A percentile compares a stretch with the other conserved stretches of the same genome.
Evolutionary conservation across 371 early-diverging fungal species (phyloP).

Genomic region (Mucor racemosus): DNA sequence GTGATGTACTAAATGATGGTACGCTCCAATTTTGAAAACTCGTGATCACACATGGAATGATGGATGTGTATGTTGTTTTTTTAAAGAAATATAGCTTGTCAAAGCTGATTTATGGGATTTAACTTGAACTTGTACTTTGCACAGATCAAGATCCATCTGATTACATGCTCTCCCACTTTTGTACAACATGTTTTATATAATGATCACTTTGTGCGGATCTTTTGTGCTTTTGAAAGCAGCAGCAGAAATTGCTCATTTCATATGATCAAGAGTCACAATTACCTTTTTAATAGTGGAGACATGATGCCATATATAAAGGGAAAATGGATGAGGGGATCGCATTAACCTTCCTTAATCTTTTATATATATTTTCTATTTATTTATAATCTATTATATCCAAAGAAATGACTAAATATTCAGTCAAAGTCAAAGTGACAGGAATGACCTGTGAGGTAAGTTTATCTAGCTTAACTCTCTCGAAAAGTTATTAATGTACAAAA

Average conservation of each 20-base stretch:
- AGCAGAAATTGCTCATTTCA: constrained; percentile 25
- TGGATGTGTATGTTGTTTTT: too few species aligned
- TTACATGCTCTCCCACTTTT: too few species aligned
- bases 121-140: too few species aligned
- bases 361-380: neutral
- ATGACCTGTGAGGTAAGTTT: constrained; percentile 44
- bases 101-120: too few species aligned
- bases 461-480: neutral
- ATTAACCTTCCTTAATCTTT: constrained; percentile 4
- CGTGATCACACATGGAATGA: too few species aligned
- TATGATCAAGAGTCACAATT: constrained; percentile 14
- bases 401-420: constrained; percentile 16
- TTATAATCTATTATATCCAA: neutral
- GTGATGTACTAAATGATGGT: too few species aligned
- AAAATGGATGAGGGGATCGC: neutral
- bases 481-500: too few species aligned
- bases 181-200: neutral
- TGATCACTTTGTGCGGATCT: constrained; percentile 8
- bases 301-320: neutral
- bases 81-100: too few species aligned
- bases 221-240: neutral
- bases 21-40: too few species aligned
- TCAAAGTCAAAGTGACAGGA: constrained; percentile 28
- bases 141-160: too few species aligned
- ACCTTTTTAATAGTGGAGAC: constrained; percentile 11